These are phyloP conservation scores for Botrytis deweyae DNA, from an alignment of 2,329 filamentous ascomycete species.

Conservation along the genomic window DNA sequence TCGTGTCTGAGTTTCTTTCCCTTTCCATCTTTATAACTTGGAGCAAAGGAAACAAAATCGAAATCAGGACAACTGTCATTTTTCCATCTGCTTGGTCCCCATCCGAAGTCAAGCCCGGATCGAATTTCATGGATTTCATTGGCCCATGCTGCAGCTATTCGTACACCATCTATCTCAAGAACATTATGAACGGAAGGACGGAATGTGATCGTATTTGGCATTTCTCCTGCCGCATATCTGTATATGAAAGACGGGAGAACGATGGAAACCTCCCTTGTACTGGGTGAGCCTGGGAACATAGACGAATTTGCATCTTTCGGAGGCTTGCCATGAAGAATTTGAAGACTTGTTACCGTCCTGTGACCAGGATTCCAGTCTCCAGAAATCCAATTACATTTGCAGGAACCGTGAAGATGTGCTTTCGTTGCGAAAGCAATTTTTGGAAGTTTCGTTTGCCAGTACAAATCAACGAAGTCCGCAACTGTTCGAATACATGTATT, in stretches of 20 bases:
- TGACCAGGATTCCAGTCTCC: rapidly evolving
- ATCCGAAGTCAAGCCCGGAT: too few species aligned
- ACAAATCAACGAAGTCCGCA: neutral
- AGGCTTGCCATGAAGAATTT: neutral
- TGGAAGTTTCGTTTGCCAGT: neutral
- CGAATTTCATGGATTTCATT: rapidly evolving
- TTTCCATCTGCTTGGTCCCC: neutral
- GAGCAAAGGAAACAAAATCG: neutral
- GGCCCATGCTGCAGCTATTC: rapidly evolving
- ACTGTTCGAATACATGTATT: neutral
- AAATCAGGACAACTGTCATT: neutral
- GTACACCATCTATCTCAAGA: too few species aligned
- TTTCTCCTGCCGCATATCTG: neutral
- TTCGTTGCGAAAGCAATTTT: neutral
- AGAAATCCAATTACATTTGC: neutral
- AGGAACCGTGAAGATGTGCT: rapidly evolving
- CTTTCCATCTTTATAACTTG: neutral
- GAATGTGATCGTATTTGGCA: neutral
- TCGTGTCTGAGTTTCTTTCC: neutral
- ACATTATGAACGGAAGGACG: too few species aligned
- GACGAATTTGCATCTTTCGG: neutral
- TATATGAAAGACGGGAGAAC: neutral
- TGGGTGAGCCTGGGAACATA: neutral
- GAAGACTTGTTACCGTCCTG: rapidly evolving
- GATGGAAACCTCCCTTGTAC: neutral